Evolutionary conservation across 208 protist species (phyloP).

Genomic region (Leishmania lainsoni): DNA sequence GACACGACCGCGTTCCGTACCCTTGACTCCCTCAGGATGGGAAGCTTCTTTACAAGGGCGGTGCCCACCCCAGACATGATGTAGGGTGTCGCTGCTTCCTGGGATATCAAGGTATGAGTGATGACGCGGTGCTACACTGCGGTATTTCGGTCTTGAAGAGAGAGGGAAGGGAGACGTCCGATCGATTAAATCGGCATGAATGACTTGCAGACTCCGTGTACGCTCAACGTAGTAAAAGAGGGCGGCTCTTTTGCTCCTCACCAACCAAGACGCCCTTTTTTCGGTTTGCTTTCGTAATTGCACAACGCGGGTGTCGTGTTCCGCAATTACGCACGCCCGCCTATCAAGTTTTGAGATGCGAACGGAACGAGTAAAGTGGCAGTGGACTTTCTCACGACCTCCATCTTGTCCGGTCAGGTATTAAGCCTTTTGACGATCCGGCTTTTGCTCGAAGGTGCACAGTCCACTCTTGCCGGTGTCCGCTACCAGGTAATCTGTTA

Average conservation of each 20-base stretch:
- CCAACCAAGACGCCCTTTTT: background rate
- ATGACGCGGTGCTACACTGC: background rate
- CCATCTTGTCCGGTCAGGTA: background rate
- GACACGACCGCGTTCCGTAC: slow-evolving; percentile 13
- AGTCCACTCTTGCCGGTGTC: background rate
- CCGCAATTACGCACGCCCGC: background rate
- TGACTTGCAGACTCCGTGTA: no score
- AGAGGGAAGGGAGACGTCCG: background rate
- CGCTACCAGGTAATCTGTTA: background rate
- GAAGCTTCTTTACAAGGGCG: slow-evolving; percentile 2
- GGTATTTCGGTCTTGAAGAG: background rate
- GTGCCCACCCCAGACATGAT: background rate
- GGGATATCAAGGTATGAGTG: no score
- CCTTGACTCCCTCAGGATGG: slow-evolving; percentile 1
- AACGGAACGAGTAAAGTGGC: background rate
- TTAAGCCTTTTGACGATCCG: background rate
- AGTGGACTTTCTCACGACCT: background rate
- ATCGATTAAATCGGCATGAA: background rate
- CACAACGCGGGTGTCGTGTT: background rate
- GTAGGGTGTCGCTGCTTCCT: no score
- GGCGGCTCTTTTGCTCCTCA: background rate
- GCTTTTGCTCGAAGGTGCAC: background rate
- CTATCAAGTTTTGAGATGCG: background rate
- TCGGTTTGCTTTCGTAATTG: background rate
- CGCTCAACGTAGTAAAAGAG: no score